phyloP scores from a whole-genome alignment of 306 rosid genomes.

The Astragalus glycyphyllos region DNA sequence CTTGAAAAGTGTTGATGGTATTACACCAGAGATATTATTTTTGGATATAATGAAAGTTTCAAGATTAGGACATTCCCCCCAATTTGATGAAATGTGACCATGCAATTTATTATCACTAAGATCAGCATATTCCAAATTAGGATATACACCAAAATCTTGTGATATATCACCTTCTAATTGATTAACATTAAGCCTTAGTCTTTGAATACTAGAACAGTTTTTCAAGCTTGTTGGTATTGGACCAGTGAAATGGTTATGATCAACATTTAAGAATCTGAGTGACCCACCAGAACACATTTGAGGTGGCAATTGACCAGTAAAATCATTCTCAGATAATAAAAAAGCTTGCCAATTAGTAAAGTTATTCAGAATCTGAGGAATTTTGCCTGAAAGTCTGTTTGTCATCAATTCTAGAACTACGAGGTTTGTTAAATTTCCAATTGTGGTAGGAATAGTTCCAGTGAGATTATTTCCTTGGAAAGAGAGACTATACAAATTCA shows the following conservation, averaged over 20 bases:
- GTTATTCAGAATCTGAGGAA: background rate
- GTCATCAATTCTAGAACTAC: background rate
- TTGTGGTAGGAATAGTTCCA: slow-evolving; percentile 29
- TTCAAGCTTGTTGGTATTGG: slow-evolving; percentile 35
- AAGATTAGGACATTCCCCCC: slow-evolving; percentile 33
- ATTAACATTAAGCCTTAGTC: slow-evolving; percentile 37
- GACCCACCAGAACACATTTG: slow-evolving; percentile 21
- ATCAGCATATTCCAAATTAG: slow-evolving; percentile 12
- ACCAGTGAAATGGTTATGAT: slow-evolving; percentile 1
- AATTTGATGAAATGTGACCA: slow-evolving; percentile 37
- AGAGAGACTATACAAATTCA: background rate
- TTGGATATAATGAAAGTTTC: background rate
- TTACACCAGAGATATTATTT: slow-evolving; percentile 33
- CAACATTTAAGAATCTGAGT: background rate
- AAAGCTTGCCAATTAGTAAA: background rate
- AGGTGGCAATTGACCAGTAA: slow-evolving; percentile 31
- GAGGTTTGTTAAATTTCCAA: slow-evolving; percentile 34
- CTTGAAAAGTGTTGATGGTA: slow-evolving; percentile 16
- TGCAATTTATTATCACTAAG: slow-evolving; percentile 43
- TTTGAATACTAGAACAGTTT: slow-evolving; percentile 28
- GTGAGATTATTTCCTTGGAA: background rate
- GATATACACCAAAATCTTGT: slow-evolving; percentile 45
- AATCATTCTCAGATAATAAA: background rate
- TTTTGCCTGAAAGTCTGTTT: slow-evolving; percentile 18
- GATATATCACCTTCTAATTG: slow-evolving; percentile 46